Base-by-base conservation (phyloP, 768 basidiomycete genomes). In the Mycena haematopus region DNA sequence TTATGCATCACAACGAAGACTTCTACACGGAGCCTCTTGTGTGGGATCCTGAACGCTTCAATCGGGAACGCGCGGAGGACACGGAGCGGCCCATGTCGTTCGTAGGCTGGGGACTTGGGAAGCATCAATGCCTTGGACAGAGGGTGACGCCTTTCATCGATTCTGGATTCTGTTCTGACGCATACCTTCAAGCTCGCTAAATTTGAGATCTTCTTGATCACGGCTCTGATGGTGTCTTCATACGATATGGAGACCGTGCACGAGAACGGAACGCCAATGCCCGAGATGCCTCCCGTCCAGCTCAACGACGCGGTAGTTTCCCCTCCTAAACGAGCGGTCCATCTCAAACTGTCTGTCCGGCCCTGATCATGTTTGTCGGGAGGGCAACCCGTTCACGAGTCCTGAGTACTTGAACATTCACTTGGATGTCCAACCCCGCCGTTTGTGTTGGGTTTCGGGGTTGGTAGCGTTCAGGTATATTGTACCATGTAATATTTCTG, bases 1-100 rank as follows among this genome's bases (percentile, higher is more conserved):
- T 57, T 33, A 46, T 57, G 35, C 56, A 57, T n/a, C 56, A 57
- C 19, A 57, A 25, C 24, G 56, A 57, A 29, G 56, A 46, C 4
- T 19, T 57, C 5, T 57, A 57, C 22, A 27, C 17, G 13, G 46
- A 57, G 36, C 56, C 56, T 4, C 31, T 46, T 8, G 15, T 7
- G 14, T 57, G 56, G 56, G 46, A 57, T 27, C 56, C 56, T 10
- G 56, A 46, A 22, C 44, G 56, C 5, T 57, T 57, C 33, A 38
- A 31, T 14, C 31, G 4, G 11, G 56, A 57, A n/a, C 19, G 46
- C 13, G 35, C 21, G 33, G 56, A 57, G 33, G 56, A 57, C 17
- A 57, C 14, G 15, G 25, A 3, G 15, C 22, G 15, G 56, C 45
- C 46, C 6, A 47, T 57, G 56, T 9, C 56, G 29, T 57, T 47